A percentile compares a stretch with the other conserved stretches of the same genome.
Conservation (phyloP, 768 basidiomycete species). For the Boletus insuetus region DNA sequence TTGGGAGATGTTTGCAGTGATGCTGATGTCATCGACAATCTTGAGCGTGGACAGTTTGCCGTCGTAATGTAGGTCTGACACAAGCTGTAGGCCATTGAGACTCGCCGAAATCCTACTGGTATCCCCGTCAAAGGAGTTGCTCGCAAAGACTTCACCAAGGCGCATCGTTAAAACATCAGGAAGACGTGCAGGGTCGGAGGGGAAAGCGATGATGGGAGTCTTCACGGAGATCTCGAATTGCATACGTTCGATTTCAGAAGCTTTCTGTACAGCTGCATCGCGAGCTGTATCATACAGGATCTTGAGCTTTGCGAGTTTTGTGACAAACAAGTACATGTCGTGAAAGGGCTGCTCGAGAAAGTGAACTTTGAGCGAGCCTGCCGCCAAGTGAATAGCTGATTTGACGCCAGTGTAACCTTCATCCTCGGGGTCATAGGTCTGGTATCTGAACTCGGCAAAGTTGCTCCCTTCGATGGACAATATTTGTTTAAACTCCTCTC, state of each 20-base stretch:
- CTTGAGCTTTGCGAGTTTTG: constrained; percentile 87
- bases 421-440: constrained; percentile 79
- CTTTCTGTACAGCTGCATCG: constrained; percentile 86
- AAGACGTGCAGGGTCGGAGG: constrained; percentile 58
- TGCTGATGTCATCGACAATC: constrained; percentile 88
- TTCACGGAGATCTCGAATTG: constrained; percentile 88
- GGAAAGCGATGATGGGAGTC: constrained; percentile 90
- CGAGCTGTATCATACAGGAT: constrained; percentile 93
- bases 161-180: constrained; percentile 73
- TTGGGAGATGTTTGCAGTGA: constrained; percentile 69
- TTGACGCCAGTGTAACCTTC: constrained; percentile 75
- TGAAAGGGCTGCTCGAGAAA: constrained; percentile 92
- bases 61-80: constrained; percentile 60
- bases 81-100: constrained; percentile 78
- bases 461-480: constrained; percentile 93
- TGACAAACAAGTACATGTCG: constrained; percentile 77
- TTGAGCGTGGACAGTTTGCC: constrained; percentile 58
- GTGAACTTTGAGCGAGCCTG: constrained; percentile 88
- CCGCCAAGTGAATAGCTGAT: constrained; percentile 74
- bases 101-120: constrained; percentile 67
- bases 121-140: constrained; percentile 62
- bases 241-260: constrained; percentile 93
- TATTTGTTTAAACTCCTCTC: constrained; percentile 75
- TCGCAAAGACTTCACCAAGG: constrained; percentile 85
- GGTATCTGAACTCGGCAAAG: constrained; percentile 91